A percentile compares a stretch with the other conserved stretches of the same genome.
These are phyloP conservation scores for Aureobasidium sp. DNA, from an alignment of 2,329 filamentous ascomycete genomes.

Conservation along the genomic window DNA sequence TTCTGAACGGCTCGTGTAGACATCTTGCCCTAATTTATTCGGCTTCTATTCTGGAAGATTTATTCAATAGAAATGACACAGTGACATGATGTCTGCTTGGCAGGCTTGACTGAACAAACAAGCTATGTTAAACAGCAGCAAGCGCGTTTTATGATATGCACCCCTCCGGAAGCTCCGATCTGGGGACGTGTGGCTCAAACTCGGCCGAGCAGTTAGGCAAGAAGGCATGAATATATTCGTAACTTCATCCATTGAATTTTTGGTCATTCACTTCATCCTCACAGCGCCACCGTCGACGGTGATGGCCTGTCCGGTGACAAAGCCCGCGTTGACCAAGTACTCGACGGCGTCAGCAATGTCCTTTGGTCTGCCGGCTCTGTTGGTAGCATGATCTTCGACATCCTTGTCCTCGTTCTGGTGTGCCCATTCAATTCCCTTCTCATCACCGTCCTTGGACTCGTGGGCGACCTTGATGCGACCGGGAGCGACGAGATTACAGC, in stretches of 20 bases:
- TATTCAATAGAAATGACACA: background rate
- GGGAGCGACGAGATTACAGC: constrained; percentile 43
- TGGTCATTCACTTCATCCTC: constrained; percentile 26
- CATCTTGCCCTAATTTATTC: background rate
- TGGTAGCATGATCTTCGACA: constrained; percentile 41
- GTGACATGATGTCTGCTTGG: background rate
- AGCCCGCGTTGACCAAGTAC: constrained; percentile 34
- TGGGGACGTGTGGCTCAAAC: background rate
- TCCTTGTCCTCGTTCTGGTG: constrained; percentile 36
- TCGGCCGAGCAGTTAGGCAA: background rate
- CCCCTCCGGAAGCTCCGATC: background rate
- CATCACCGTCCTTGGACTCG: constrained; percentile 35
- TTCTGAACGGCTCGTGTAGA: background rate
- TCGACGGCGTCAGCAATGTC: constrained; percentile 38
- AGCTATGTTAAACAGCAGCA: background rate
- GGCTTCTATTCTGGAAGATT: background rate
- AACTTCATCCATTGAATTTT: background rate
- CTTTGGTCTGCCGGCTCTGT: constrained; percentile 43
- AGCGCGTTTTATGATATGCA: background rate
- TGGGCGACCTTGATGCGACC: constrained; percentile 45
- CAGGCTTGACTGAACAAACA: background rate
- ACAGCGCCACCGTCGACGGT: constrained; percentile 37
- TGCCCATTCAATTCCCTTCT: constrained; percentile 36
- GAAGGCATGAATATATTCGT: background rate
- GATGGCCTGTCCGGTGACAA: constrained; percentile 41